Conservation (phyloP, 2,329 filamentous ascomycete species). For the Aureobasidium sp. region DNA sequence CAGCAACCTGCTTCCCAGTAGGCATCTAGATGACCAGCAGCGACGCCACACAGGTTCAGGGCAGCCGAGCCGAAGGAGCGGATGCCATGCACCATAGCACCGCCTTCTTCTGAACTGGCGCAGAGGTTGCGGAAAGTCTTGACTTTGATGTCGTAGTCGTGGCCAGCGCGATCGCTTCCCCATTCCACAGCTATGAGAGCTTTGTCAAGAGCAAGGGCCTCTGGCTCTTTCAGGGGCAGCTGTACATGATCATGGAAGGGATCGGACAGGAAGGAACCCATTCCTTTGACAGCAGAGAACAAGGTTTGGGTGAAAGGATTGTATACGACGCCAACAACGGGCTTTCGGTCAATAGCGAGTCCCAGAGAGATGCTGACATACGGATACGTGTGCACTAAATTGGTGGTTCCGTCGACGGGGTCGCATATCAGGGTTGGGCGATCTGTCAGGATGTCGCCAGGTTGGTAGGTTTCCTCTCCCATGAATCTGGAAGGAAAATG, state of each 20-base stretch:
- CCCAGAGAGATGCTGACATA: conserved; percentile 71
- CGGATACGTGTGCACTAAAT: conserved; percentile 71
- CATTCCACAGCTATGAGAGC: conserved; percentile 65
- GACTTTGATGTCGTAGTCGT: conserved; percentile 62
- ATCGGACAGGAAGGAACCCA: conserved; percentile 50
- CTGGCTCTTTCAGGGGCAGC: conserved; percentile 40
- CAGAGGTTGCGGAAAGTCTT: conserved; percentile 52
- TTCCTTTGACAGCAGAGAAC: conserved; percentile 60
- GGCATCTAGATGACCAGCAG: conserved; percentile 60
- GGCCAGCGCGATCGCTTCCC: conserved; percentile 57
- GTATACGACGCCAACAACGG: conserved; percentile 67
- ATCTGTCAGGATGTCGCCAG: conserved; percentile 53
- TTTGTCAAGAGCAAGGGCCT: conserved; percentile 52
- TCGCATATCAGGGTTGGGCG: conserved; percentile 73
- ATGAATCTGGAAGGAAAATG: conserved; percentile 45
- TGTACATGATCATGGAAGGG: conserved; percentile 24
- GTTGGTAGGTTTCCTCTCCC: conserved; percentile 68
- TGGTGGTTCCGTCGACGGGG: conserved; percentile 74
- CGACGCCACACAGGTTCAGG: conserved; percentile 65
- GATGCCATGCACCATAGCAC: conserved; percentile 68
- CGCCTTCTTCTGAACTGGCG: conserved; percentile 51
- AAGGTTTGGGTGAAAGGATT: conserved; percentile 66
- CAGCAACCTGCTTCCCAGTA: conserved; percentile 83
- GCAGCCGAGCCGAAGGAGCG: conserved; percentile 66
- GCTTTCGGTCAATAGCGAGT: conserved; percentile 53